Evolutionary conservation across 805 yeast species (phyloP).

Genomic region (Nakazawaea ernobii): DNA sequence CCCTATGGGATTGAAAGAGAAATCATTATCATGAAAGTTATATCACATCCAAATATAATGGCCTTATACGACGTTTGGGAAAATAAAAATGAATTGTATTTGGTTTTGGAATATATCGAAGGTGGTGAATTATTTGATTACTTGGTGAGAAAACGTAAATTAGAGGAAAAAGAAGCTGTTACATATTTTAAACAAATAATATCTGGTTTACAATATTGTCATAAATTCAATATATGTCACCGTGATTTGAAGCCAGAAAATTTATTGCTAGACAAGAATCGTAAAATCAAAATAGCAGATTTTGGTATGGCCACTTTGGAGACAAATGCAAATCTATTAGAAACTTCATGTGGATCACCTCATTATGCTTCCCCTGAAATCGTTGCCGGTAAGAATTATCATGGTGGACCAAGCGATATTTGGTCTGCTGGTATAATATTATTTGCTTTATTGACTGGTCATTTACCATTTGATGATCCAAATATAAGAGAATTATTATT

Average conservation of each 20-base stretch:
- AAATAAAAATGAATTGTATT: conserved; percentile 72
- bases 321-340: conserved; percentile 68
- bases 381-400: conserved; percentile 90
- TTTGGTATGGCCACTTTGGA: conserved; percentile 99
- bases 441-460: conserved; percentile 91
- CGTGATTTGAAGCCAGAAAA: conserved; percentile 80
- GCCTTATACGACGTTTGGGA: conserved; percentile 85
- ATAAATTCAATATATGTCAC: conserved; percentile 65
- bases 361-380: conserved; percentile 98
- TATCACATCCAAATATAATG: conserved; percentile 74
- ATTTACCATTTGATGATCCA: conserved; percentile 95
- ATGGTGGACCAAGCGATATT: conserved; percentile 94
- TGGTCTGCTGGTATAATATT: conserved; percentile 98
- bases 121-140: conserved; percentile 96
- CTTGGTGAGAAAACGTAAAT: conserved; percentile 79
- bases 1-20: conserved; percentile 87
- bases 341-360: conserved; percentile 97
- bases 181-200: conserved; percentile 75
- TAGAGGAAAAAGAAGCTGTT: conserved; percentile 87
- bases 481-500: conserved; percentile 80
- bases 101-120: conserved; percentile 92
- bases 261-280: conserved; percentile 69
- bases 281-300: conserved; percentile 93
- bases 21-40: conserved; percentile 77
- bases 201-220: conserved; percentile 61